phyloP scores from a whole-genome alignment of 805 yeast species.

The Maudiozyma pseudohumilis region DNA sequence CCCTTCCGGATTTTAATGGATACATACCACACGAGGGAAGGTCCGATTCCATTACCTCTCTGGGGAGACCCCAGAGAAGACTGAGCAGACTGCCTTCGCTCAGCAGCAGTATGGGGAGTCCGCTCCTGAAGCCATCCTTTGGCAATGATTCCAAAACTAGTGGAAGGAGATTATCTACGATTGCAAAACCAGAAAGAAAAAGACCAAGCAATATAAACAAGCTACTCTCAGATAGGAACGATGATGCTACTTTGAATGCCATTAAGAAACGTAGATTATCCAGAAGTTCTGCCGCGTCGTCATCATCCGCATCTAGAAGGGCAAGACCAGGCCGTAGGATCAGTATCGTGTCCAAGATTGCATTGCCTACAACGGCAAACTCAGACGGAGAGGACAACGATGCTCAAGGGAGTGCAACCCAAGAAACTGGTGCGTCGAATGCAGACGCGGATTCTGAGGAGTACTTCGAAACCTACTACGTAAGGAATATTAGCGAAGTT shows the following conservation, averaged over 20 bases:
- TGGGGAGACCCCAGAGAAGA: conserved; percentile 10
- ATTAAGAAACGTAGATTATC: conserved; percentile 25
- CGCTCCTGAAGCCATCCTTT: conserved; percentile 22
- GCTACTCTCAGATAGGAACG: conserved; percentile 18
- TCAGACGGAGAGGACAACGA: conserved; percentile 1
- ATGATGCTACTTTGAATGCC: conserved; percentile 20
- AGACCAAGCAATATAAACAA: conserved; percentile 9
- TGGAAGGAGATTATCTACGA: conserved; percentile 18
- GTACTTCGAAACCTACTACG: conserved; percentile 25
- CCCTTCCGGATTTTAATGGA: not conserved
- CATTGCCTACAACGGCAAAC: conserved; percentile 10
- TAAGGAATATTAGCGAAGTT: conserved; percentile 31
- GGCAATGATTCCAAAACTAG: not conserved
- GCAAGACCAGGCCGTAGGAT: conserved; percentile 27
- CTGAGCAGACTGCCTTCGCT: conserved; percentile 34
- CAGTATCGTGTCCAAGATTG: conserved; percentile 25
- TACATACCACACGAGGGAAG: too few relatives aligned
- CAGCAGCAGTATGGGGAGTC: conserved; percentile 26
- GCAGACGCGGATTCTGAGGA: conserved; percentile 12
- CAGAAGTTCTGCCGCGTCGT: conserved; percentile 17
- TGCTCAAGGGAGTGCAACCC: conserved; percentile 5
- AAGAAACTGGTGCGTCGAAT: conserved; percentile 7
- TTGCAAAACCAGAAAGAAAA: conserved; percentile 14
- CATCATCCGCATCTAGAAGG: conserved; percentile 15
- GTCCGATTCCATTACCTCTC: too few relatives aligned